Evolutionary conservation across 2,329 filamentous ascomycete genomes (phyloP), one percentile per base, ranked within the genome.

Genomic region (Trichophyton rubrum): DNA sequence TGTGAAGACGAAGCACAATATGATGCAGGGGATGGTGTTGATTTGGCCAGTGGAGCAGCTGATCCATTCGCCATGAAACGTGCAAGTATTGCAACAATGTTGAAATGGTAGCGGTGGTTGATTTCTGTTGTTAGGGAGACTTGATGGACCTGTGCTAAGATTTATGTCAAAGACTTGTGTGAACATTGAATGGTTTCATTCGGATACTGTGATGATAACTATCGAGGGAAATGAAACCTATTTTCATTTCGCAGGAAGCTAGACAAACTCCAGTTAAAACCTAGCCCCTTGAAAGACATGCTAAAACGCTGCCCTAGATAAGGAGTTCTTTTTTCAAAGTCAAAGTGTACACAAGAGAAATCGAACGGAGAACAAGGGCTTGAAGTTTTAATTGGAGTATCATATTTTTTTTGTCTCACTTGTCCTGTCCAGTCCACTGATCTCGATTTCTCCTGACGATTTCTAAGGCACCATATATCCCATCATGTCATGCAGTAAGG

Each of bases 401-500:
- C 51, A 55, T 55, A 33, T 30, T 55, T 53, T 24, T 55, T 55
- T 55, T 30, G 30, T 55, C 51, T 55, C 33, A 13, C 51, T 55
- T 55, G 51, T 15, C 51, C 38, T 49, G 43, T 35, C 51, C 38
- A 49, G 43, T 51, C 27, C 43, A 49, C 30, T 59, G 43, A 47
- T 47, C 22, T 56, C 30, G 22, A 59, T 60, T 60, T 51, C 40
- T 41, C 24, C 58, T 27, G 58, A 58, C 62, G 56, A 58, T 55
- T 43, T 40, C 53, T 59, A 56, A 55, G 30, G 43, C 40, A 53
- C 33, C 35, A 33, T 58, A 24, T 61, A 58, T 49, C 53, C 43
- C 53, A 47, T 58, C 49, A 49, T 35, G 51, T 43, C 22, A 57
- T 56, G 59, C 41, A 57, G 41, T 57, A 60, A 45, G 40, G 53